A percentile compares a stretch with the other conserved stretches of the same genome.
Conservation (phyloP, 345 rosid genomes). For the Linum trigynum region DNA sequence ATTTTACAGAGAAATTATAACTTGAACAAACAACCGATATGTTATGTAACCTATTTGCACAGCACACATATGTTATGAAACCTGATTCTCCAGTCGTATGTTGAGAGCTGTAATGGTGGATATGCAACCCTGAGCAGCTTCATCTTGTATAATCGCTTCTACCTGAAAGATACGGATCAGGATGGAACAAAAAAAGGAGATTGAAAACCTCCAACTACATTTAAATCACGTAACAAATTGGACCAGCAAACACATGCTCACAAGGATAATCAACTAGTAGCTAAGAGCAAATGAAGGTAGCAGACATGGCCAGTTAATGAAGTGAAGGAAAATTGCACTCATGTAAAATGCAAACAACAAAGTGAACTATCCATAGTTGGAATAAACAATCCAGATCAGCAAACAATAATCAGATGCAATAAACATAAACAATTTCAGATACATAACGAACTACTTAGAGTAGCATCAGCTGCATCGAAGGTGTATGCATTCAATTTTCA, state of each 20-base stretch:
- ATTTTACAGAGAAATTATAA: background rate
- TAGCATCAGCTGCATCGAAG: too few relatives aligned
- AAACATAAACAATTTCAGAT: too few relatives aligned
- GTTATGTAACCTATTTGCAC: background rate
- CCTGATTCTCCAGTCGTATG: slow-evolving; percentile 69
- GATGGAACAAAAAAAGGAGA: background rate
- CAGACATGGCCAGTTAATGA: too few relatives aligned
- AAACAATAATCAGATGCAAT: too few relatives aligned
- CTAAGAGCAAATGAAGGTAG: too few relatives aligned
- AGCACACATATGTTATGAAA: slow-evolving; percentile 9
- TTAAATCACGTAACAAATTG: background rate
- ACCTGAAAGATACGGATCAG: slow-evolving; percentile 31
- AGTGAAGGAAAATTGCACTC: too few relatives aligned
- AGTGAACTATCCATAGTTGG: too few relatives aligned
- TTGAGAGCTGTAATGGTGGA: slow-evolving; percentile 61
- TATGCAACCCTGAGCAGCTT: slow-evolving; percentile 58
- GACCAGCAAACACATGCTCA: background rate
- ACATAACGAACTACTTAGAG: too few relatives aligned
- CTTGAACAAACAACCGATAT: background rate
- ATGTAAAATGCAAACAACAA: too few relatives aligned
- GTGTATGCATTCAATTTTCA: too few relatives aligned
- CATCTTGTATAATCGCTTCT: slow-evolving; percentile 75
- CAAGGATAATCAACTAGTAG: background rate
- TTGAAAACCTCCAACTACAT: slow-evolving; percentile 13
- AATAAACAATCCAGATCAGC: too few relatives aligned